Evolutionary conservation across 2,329 filamentous ascomycete species (phyloP).

Genomic region (Pseudogymnoascus sp.): DNA sequence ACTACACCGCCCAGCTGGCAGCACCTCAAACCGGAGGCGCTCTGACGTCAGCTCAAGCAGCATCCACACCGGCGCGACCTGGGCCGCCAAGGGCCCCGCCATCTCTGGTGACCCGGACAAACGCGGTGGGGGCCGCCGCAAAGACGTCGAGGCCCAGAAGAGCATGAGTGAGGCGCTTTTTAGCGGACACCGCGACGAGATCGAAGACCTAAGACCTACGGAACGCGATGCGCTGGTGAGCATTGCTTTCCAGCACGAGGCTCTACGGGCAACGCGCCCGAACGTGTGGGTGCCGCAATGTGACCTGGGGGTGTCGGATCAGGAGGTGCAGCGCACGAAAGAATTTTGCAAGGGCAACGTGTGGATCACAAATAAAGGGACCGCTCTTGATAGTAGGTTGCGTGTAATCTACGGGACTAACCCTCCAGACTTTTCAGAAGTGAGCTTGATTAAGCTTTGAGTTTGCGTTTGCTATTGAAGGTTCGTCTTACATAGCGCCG

Average conservation of each 20-base stretch:
- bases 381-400: conserved; percentile 75
- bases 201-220: conserved; percentile 87
- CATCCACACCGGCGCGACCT: conserved; percentile 21
- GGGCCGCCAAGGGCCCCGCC: conserved; percentile 23
- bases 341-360: conserved; percentile 53
- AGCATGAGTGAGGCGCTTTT: conserved; percentile 77
- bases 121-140: conserved; percentile 33
- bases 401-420: conserved; percentile 80
- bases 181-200: conserved; percentile 80
- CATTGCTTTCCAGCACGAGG: conserved; percentile 85
- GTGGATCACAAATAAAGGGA: conserved; percentile 92
- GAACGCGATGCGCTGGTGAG: conserved; percentile 80
- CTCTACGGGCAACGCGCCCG: conserved; percentile 74
- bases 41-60: too few relatives aligned
- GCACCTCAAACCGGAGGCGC: too few relatives aligned
- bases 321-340: conserved; percentile 76
- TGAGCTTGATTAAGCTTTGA: conserved; percentile 76
- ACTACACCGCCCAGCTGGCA: too few relatives aligned
- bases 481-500: neutral
- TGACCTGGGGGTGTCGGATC: conserved; percentile 81
- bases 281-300: conserved; percentile 93
- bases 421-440: conserved; percentile 82
- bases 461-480: neutral
- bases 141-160: conserved; percentile 29
- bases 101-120: too few relatives aligned